phyloP scores from a whole-genome alignment of 2,329 filamentous ascomycete genomes.

The Neonectria punicea region DNA sequence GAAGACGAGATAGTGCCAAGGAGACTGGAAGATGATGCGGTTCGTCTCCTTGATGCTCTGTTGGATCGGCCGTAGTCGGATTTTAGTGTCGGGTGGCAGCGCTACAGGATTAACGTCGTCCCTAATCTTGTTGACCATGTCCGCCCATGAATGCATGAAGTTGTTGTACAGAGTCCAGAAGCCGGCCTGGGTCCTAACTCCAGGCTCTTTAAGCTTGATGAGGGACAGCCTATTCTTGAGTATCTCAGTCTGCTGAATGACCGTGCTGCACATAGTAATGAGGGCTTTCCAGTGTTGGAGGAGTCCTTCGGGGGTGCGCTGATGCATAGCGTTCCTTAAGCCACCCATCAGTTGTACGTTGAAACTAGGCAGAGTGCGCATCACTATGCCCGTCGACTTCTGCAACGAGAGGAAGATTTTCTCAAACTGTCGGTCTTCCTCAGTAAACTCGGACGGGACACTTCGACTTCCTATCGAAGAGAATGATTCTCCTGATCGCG shows the following conservation, averaged over 20 bases:
- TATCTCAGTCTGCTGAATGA: constrained; percentile 77
- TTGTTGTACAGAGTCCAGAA: constrained; percentile 80
- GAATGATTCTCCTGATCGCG: constrained; percentile 86
- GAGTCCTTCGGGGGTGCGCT: constrained; percentile 67
- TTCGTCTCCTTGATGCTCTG: constrained; percentile 84
- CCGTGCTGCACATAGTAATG: constrained; percentile 75
- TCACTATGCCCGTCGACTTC: constrained; percentile 77
- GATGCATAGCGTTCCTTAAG: constrained; percentile 71
- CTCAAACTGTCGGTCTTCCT: constrained; percentile 86
- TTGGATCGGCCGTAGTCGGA: constrained; percentile 82
- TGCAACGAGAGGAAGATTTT: constrained; percentile 82
- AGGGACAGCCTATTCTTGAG: constrained; percentile 78
- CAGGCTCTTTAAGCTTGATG: constrained; percentile 88
- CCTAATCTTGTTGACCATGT: constrained; percentile 71
- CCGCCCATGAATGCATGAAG: constrained; percentile 76
- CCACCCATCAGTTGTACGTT: constrained; percentile 73
- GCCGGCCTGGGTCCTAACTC: constrained; percentile 69
- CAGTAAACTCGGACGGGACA: constrained; percentile 70
- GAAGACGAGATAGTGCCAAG: constrained; percentile 61
- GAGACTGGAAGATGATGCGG: constrained; percentile 72
- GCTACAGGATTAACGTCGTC: constrained; percentile 61
- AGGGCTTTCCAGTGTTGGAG: constrained; percentile 76
- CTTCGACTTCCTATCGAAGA: constrained; percentile 61
- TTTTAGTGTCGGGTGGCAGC: constrained; percentile 74
- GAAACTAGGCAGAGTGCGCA: constrained; percentile 76